Evolutionary conservation across 495 filamentous ascomycete species (phyloP).

Genomic region (Astrocystis sublimbata): DNA sequence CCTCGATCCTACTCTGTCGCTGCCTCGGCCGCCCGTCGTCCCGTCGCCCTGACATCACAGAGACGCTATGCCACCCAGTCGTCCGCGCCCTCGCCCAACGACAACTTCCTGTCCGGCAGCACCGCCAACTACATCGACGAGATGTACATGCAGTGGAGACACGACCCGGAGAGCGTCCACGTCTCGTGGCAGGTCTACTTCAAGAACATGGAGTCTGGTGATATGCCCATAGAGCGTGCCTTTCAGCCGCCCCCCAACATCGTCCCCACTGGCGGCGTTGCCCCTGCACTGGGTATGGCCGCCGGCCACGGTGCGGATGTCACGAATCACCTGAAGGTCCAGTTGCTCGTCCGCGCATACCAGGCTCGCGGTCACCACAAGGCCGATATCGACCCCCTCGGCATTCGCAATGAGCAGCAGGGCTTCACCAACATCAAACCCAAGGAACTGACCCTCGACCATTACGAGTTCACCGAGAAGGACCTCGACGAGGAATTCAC

Average conservation of each 20-base stretch:
- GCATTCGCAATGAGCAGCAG: conserved; percentile 83
- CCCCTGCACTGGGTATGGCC: conserved; percentile 67
- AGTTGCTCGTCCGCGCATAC: conserved; percentile 93
- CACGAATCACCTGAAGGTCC: conserved; percentile 96
- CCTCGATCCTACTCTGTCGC: conserved; percentile 40
- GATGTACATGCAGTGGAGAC: conserved; percentile 98
- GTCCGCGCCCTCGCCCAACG: conserved; percentile 64
- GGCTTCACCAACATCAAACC: conserved; percentile 86
- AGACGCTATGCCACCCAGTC: conserved; percentile 46
- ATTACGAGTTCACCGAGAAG: conserved; percentile 93
- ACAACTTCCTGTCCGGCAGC: conserved; percentile 92
- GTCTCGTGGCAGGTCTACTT: conserved; percentile 99
- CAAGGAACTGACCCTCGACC: conserved; percentile 87
- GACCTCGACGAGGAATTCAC: conserved; percentile 91
- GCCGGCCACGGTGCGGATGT: conserved; percentile 77
- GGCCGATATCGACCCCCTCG: conserved; percentile 93
- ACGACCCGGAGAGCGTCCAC: conserved; percentile 90
- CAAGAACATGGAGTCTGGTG: conserved; percentile 96
- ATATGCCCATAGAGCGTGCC: conserved; percentile 94
- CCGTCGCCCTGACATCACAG: conserved; percentile 52
- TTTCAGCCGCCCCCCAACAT: conserved; percentile 94
- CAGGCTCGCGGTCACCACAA: conserved; percentile 98
- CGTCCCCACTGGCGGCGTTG: conserved; percentile 78
- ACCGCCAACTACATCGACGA: conserved; percentile 98
- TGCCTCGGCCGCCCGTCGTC: conserved; percentile 48